Base-by-base conservation (phyloP, 352 stramenopile genomes). In the Phytophthora vignae region DNA sequence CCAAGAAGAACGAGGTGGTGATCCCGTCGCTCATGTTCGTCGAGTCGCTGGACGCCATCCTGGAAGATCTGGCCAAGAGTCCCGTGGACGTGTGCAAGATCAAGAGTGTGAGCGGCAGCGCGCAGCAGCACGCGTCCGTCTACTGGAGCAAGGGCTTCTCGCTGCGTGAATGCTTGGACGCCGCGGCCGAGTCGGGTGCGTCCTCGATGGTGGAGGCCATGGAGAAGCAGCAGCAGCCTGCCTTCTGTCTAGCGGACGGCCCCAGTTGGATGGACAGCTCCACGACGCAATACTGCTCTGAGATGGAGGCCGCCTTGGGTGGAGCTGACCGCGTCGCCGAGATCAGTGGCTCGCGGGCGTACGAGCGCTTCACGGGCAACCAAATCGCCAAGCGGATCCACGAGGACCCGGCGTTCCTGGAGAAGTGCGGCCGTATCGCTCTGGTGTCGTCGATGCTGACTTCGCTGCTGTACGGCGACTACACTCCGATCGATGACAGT, bases 181-280 rank as follows among this genome's bases (percentile, higher is more conserved):
- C 69, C 4, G 76, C 74, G 6, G 64, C 64, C 3, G 66, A 69
- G 11, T 60, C 71, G 1, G 44, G 55, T 42, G 40, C 56, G 14
- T 17, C 33, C 15, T 70, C 70, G 9, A 66, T 82, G 2, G 48
- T 74, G 22, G 72, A 81, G 1, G 60, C 69, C 9, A 76, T 75
- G 59, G 60, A 69, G 9, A 64, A 73, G 36, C 61, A 67, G 3
- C 61, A 73, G 19, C 56, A 85, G 4, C 55, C 65, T 12, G 75
- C 72, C 9, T 96, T 97, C 61, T 81, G 73, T 11, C 65, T 82
- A 15, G 71, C 81, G 21, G 84, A 93, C 55, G 87, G 89, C 4
- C 88, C 90, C 3, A 95, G 88, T 46, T 97, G 90, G 90, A 94
- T 95, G 77, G 90, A 97, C 68, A 92, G 81, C 72, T 92, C 79